Conservation (phyloP, 495 filamentous ascomycete genomes). For the Paragyromitra xinjiangensis region DNA sequence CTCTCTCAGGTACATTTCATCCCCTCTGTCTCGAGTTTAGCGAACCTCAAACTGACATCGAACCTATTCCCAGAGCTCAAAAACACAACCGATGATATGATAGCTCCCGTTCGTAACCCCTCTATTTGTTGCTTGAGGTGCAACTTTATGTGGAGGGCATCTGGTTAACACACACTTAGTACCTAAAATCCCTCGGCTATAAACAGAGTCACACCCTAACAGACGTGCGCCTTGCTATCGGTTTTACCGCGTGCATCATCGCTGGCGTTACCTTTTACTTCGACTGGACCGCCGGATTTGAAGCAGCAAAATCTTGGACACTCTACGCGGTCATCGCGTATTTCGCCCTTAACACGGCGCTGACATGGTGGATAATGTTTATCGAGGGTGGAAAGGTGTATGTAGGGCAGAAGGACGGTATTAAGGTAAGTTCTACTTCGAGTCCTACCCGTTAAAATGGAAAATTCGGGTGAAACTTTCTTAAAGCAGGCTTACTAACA, state of each 20-base stretch:
- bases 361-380: constrained; percentile 86
- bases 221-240: constrained; percentile 82
- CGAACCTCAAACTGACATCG: constrained; percentile 45
- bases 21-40: background rate
- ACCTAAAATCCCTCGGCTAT: constrained; percentile 85
- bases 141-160: background rate
- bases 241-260: constrained; percentile 82
- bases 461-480: background rate
- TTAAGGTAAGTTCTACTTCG: constrained; percentile 61
- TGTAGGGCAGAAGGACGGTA: constrained; percentile 69
- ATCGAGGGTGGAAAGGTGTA: constrained; percentile 87
- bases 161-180: constrained; percentile 66
- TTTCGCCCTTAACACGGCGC: constrained; percentile 76
- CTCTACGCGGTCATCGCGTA: constrained; percentile 79
- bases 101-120: constrained; percentile 59
- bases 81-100: constrained; percentile 92
- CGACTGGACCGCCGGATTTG: constrained; percentile 91
- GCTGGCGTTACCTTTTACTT: constrained; percentile 84
- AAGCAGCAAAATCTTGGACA: constrained; percentile 77
- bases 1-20: constrained; percentile 42
- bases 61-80: constrained; percentile 77
- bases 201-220: constrained; percentile 78
- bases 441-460: no score
- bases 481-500: constrained; percentile 27
- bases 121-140: background rate